Evolutionary conservation across 192 early-diverging fungal genomes (phyloP), one percentile per base, ranked within the genome.

Genomic region (Linnemannia exigua): DNA sequence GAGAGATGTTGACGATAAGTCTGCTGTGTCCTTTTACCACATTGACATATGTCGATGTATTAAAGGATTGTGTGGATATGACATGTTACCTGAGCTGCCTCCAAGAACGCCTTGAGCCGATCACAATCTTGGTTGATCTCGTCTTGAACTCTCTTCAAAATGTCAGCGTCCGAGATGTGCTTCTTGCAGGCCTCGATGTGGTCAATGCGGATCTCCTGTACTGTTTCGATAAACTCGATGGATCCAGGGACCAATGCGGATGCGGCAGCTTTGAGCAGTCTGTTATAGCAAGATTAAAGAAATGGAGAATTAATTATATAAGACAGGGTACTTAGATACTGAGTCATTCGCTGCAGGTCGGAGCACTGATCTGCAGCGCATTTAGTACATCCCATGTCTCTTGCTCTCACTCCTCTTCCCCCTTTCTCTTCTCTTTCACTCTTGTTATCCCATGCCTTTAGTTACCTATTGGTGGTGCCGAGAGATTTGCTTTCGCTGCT

Each of bases 391-490:
- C 41, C 9, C 5, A 44, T 3, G 9, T 44, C 41, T 44, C 41
- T 44, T 9, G 9, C 41, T 44, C 41, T 44, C 9, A 9, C 41
- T 44, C 41, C 5, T 44, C 9, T 9, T 44, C 41, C 9, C 41
- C 41, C 9, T 44, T 44, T 44, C 41, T 44, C 9, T 44, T 44
- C 3, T 44, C 41, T 44, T 3, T 44, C 41, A 44, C 41, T 44
- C 41, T 44, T 44, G 41, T 44, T 44, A 3, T 44, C 41, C 41
- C n/a, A n/a, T n/a, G n/a, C n/a, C n/a, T n/a, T n/a, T n/a, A 44
- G 9, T 16, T 84, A 94, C 93, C 93, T 88, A 67, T 95, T 95
- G 41, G 98, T 99, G 33, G 98, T 99, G 50, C 98, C 98, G 61
- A 94, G 92, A 38, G 95, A 84, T 87, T 99, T 99, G 74, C 91